Evolutionary conservation across 768 basidiomycete species (phyloP).

Genomic region (Sutorius australiensis): DNA sequence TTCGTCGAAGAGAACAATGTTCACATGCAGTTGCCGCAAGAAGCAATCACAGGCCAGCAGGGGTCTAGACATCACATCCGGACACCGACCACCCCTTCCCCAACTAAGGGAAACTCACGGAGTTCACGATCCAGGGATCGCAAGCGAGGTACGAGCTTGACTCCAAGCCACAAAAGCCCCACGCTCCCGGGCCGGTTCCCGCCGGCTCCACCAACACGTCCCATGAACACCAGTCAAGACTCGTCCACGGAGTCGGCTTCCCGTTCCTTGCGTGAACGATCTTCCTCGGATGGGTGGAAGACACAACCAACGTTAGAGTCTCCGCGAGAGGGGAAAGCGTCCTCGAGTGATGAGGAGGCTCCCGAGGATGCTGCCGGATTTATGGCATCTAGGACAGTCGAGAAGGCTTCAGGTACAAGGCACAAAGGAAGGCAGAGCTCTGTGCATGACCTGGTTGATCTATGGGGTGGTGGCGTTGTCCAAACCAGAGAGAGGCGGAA

Average conservation of each 20-base stretch:
- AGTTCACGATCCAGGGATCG: slow-evolving; percentile 38
- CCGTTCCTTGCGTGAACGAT: slow-evolving; percentile 12
- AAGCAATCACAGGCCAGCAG: slow-evolving; percentile 30
- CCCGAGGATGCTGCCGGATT: slow-evolving; percentile 46
- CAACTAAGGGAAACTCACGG: slow-evolving; percentile 15
- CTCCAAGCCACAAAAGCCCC: slow-evolving; percentile 9
- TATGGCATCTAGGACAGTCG: slow-evolving; percentile 16
- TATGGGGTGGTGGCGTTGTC: slow-evolving; percentile 61
- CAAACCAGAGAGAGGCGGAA: slow-evolving; percentile 43
- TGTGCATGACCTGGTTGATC: slow-evolving; percentile 76
- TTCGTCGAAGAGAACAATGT: slow-evolving; percentile 48
- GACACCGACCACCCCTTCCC: slow-evolving; percentile 18
- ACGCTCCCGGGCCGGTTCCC: slow-evolving; percentile 4
- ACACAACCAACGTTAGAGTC: slow-evolving; percentile 30
- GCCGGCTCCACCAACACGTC: slow-evolving; percentile 1
- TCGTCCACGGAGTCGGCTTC: not conserved
- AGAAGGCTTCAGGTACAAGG: slow-evolving; percentile 28
- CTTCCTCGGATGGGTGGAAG: slow-evolving; percentile 49
- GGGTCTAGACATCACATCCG: slow-evolving; percentile 4
- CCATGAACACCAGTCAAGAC: slow-evolving; percentile 11
- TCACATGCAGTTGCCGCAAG: slow-evolving; percentile 29
- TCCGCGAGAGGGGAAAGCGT: slow-evolving; percentile 30
- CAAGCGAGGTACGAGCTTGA: slow-evolving; percentile 10
- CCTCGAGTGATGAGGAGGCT: slow-evolving; percentile 56
- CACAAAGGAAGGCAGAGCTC: slow-evolving; percentile 65